Conservation (phyloP, 345 rosid species). For the Euclidium syriacum region DNA sequence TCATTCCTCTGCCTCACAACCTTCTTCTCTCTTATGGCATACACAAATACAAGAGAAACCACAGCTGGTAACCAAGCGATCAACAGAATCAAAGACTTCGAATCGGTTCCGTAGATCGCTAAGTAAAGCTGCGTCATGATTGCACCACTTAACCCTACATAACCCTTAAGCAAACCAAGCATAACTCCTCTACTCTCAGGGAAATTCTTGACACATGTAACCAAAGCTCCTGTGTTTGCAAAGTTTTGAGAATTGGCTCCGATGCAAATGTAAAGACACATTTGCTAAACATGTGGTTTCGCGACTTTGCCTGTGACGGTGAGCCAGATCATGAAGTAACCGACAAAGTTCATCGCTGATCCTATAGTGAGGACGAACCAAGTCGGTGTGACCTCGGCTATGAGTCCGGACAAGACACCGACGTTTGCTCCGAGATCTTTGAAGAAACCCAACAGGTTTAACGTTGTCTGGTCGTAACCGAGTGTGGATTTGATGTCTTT, state of each 20-base stretch:
- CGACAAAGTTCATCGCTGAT: conserved; percentile 72
- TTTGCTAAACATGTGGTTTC: conserved; percentile 72
- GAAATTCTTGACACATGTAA: conserved; percentile 81
- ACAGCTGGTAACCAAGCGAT: conserved; percentile 87
- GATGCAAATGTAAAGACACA: conserved; percentile 70
- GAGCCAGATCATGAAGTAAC: conserved; percentile 86
- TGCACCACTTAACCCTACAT: conserved; percentile 81
- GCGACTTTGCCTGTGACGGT: conserved; percentile 60
- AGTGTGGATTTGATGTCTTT: conserved; percentile 64
- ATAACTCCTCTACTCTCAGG: conserved; percentile 79
- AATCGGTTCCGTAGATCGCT: conserved; percentile 73
- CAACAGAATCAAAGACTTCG: conserved; percentile 65
- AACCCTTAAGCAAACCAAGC: conserved; percentile 81
- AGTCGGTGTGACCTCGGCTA: conserved; percentile 84
- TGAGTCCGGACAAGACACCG: conserved; percentile 69
- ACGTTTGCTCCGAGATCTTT: conserved; percentile 90
- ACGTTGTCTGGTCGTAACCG: conserved; percentile 78
- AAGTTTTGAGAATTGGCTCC: conserved; percentile 89
- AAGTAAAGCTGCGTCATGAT: conserved; percentile 73
- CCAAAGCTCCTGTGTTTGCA: conserved; percentile 83
- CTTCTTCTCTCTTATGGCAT: conserved; percentile 50
- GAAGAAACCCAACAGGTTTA: conserved; percentile 73
- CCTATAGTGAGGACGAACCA: conserved; percentile 81
- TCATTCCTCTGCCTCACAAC: conserved; percentile 53
- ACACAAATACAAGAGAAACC: conserved; percentile 61